Evolutionary conservation across 768 basidiomycete genomes (phyloP), one percentile per base, ranked within the genome.

Genomic region (Suillus decipiens): DNA sequence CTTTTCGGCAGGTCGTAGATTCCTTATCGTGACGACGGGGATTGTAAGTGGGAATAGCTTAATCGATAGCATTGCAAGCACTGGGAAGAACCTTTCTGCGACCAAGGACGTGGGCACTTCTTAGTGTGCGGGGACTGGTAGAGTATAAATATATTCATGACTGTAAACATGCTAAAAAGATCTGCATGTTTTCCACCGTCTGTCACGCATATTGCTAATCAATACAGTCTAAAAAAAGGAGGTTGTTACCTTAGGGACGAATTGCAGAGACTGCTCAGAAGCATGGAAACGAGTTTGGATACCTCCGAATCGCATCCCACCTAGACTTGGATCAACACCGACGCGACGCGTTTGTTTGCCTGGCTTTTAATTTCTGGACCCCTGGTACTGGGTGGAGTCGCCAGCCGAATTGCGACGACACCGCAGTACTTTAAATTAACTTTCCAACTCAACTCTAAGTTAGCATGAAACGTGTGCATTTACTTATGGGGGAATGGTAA

Each of bases 21-120:
- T 95, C 75, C 76, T 98, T 70, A 89, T 99, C 62, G 93, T 92
- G 24, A 96, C 96, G 4, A 97, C 96, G 31, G 90, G 93, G 15
- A 94, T 97, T 36, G 81, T 96, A 64, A 96, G 84, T 70, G 96
- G 96, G 61, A 78, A 80, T 54, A 86, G 83, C 72, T 79, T 93
- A 63, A 79, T 92, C 59, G 89, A 90, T 71, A 82, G 89, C 67
- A 83, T 92, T 64, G 83, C 84, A 61, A 86, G 82, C 47, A 69
- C 73, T 37, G 76, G 76, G 61, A 68, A 60, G 59, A 65, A 64
- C 54, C 72, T 64, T 57, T 59, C 66, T 37, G 64, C 61, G 64
- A 73, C 65, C 37, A 85, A 80, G 72, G 81, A 82, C 69, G 80
- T 77, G 61, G 77, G 75, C 41, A 72, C 83, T 64, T 82, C 19